A percentile compares a stretch with the other conserved stretches of the same genome.
Evolutionary conservation across 2,329 filamentous ascomycete species (phyloP).

Genomic region (Phialophora expanda): DNA sequence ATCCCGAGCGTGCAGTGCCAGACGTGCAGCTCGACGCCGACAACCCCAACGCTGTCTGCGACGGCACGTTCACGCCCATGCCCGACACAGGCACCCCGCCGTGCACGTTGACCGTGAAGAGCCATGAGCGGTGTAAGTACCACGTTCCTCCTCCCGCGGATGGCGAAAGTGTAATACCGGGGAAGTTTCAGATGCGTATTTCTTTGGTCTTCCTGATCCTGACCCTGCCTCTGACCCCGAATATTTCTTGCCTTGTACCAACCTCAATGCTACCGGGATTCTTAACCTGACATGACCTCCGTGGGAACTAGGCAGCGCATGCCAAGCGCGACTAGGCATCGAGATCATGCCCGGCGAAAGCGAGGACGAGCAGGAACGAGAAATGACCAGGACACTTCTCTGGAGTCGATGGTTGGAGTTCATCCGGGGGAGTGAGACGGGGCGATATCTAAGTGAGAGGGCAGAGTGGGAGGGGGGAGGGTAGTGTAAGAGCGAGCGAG

Average conservation of each 20-base stretch:
- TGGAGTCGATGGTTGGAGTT: constrained; percentile 3
- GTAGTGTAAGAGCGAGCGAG: not conserved
- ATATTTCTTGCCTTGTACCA: too few species aligned
- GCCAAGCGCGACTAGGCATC: not conserved
- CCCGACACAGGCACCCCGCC: not conserved
- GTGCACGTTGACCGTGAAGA: constrained; percentile 2
- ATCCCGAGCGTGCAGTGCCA: not conserved
- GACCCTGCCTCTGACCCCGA: too few species aligned
- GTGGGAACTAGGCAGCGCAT: not conserved
- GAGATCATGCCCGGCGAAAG: constrained; percentile 4
- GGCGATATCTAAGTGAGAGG: not conserved
- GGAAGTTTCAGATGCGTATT: too few species aligned
- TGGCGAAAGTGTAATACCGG: not conserved
- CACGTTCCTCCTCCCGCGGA: not conserved
- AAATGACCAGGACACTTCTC: not conserved
- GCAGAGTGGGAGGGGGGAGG: not conserved
- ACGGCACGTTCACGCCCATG: constrained; percentile 1
- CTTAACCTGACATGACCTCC: not conserved
- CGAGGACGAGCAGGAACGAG: constrained; percentile 2
- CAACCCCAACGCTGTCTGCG: not conserved
- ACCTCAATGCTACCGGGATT: too few species aligned
- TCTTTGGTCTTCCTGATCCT: too few species aligned
- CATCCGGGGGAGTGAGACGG: not conserved
- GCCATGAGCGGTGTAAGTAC: not conserved
- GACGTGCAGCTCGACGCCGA: not conserved